A percentile compares a stretch with the other conserved stretches of the same genome.
Evolutionary conservation across 2,329 filamentous ascomycete genomes (phyloP).

Genomic region (Fusarium longipes): DNA sequence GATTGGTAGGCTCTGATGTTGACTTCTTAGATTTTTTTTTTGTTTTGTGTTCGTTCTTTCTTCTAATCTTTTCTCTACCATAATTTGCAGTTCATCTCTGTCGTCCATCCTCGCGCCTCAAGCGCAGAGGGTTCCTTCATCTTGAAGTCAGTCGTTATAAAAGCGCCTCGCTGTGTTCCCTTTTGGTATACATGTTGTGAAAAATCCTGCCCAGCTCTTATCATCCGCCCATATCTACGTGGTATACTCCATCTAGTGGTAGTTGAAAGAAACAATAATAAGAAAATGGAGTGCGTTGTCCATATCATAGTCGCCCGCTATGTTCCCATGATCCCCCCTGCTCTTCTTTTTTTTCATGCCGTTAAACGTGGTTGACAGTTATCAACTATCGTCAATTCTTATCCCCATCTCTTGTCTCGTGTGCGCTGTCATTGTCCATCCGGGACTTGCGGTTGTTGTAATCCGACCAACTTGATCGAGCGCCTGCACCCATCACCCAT

Average conservation of each 20-base stretch:
- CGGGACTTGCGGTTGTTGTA: conserved; percentile 56
- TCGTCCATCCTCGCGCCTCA: conserved; percentile 32
- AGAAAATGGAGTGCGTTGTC: conserved; percentile 31
- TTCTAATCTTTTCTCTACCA: conserved; percentile 19
- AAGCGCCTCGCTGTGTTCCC: conserved; percentile 41
- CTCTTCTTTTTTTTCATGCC: conserved; percentile 7
- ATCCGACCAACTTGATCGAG: conserved; percentile 60
- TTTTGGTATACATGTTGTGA: conserved; percentile 30
- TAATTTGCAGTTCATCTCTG: conserved; percentile 14
- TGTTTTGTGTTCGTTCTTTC: conserved; percentile 16
- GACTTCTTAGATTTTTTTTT: conserved; percentile 4
- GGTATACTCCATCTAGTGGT: conserved; percentile 12
- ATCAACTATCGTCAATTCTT: conserved; percentile 16
- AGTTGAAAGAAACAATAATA: conserved; percentile 6
- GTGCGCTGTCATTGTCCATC: conserved; percentile 24
- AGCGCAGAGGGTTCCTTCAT: conserved; percentile 16
- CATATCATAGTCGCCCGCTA: conserved; percentile 38
- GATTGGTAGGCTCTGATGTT: background rate
- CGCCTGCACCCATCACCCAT: conserved; percentile 68
- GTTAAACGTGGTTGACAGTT: conserved; percentile 24
- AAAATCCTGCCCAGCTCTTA: conserved; percentile 5
- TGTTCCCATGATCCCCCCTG: conserved; percentile 10
- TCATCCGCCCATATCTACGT: conserved; percentile 10
- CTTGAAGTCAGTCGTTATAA: conserved; percentile 25
- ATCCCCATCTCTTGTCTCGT: conserved; percentile 4